These are phyloP conservation scores for Boletus edulis DNA, from an alignment of 768 basidiomycete genomes.

Conservation along the genomic window DNA sequence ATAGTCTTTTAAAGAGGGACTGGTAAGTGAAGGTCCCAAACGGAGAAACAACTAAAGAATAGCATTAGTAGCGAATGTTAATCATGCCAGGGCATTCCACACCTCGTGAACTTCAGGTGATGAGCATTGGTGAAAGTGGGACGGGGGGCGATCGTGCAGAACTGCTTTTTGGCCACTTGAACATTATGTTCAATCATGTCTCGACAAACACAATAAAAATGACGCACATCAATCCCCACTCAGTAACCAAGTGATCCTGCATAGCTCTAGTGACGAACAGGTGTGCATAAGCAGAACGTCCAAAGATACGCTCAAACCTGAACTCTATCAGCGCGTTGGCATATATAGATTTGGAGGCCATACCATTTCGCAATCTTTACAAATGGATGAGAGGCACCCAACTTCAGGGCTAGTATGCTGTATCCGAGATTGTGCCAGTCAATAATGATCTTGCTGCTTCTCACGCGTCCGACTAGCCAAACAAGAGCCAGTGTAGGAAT, in stretches of 20 bases:
- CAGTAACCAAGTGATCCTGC: conserved; percentile 61
- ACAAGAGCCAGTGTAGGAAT: conserved; percentile 91
- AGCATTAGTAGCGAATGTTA: background rate
- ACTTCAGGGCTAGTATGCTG: conserved; percentile 81
- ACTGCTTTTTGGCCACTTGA: conserved; percentile 75
- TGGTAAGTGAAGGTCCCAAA: conserved; percentile 38
- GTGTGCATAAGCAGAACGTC: conserved; percentile 80
- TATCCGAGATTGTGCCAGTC: conserved; percentile 99
- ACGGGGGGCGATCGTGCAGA: conserved; percentile 88
- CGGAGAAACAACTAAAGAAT: conserved; percentile 48
- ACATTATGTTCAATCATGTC: conserved; percentile 2
- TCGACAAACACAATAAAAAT: background rate
- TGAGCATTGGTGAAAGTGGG: conserved; percentile 71
- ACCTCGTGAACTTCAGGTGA: conserved; percentile 79
- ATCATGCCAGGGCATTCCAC: conserved; percentile 10
- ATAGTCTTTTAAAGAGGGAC: conserved; percentile 43
- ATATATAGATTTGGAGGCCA: background rate
- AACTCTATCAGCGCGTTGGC: conserved; percentile 3
- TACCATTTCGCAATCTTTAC: conserved; percentile 78
- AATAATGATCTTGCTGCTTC: conserved; percentile 85
- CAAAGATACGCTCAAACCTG: conserved; percentile 86
- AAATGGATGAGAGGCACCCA: conserved; percentile 66
- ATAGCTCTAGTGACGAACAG: conserved; percentile 92
- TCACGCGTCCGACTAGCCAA: conserved; percentile 63
- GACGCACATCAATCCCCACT: conserved; percentile 78